A percentile compares a stretch with the other conserved stretches of the same genome.
Evolutionary conservation across 2,329 filamentous ascomycete species (phyloP).

Genomic region (Penicillium sp.): DNA sequence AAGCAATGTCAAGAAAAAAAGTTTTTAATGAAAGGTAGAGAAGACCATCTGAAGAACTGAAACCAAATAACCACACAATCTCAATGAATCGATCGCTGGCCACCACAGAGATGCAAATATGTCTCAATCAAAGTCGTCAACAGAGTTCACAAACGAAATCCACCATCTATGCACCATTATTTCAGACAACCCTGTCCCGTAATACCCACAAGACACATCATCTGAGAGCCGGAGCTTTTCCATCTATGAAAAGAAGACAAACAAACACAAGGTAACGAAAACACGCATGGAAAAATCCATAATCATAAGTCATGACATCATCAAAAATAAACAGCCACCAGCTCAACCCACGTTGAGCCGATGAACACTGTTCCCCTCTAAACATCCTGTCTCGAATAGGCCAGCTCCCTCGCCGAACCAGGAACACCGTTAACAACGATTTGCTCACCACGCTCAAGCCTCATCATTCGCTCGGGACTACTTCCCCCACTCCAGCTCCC

Average conservation of each 20-base stretch:
- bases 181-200: neutral
- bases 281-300: neutral
- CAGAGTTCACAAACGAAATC: neutral
- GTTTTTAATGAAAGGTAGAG: too few species aligned
- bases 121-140: slow-evolving; percentile 12
- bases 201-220: neutral
- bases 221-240: slow-evolving; percentile 6
- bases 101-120: slow-evolving; percentile 9
- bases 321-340: neutral
- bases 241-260: slow-evolving; percentile 18
- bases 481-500: slow-evolving; percentile 59
- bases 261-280: neutral
- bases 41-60: neutral
- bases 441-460: neutral
- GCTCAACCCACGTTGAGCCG: neutral
- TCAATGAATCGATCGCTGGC: slow-evolving; percentile 12
- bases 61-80: neutral
- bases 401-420: slow-evolving; percentile 5
- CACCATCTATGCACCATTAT: slow-evolving; percentile 11
- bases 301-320: slow-evolving; percentile 31
- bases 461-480: slow-evolving; percentile 47
- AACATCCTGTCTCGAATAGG: slow-evolving; percentile 5
- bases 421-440: slow-evolving; percentile 1
- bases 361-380: neutral
- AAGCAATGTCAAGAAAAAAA: too few species aligned